Conservation (phyloP, 2,329 filamentous ascomycete species). For the Aspergillus hiratsukae region DNA sequence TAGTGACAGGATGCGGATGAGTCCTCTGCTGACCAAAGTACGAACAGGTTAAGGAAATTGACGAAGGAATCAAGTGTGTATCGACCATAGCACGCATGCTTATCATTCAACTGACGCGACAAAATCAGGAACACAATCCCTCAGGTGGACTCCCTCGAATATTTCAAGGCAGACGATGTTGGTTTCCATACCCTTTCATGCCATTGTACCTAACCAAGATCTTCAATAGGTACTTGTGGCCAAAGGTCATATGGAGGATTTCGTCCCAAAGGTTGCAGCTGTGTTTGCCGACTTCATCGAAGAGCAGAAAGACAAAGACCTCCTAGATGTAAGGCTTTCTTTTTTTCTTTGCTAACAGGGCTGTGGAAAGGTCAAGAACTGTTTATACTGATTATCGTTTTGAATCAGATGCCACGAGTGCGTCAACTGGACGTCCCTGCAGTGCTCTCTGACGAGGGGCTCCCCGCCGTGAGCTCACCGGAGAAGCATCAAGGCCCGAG, state of each 20-base stretch:
- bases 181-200: background rate
- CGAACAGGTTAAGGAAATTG: slow-evolving; percentile 22
- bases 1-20: background rate
- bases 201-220: background rate
- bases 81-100: background rate
- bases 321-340: slow-evolving; percentile 26
- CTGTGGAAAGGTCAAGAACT: background rate
- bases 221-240: slow-evolving; percentile 22
- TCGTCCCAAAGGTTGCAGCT: slow-evolving; percentile 7
- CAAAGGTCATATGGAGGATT: slow-evolving; percentile 15
- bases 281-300: slow-evolving; percentile 24
- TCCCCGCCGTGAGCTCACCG: background rate
- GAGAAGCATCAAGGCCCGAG: slow-evolving; percentile 3
- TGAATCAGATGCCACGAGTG: slow-evolving; percentile 23
- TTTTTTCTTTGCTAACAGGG: background rate
- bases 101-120: background rate
- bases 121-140: slow-evolving; percentile 6
- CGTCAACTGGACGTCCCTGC: slow-evolving; percentile 20
- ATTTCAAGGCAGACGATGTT: slow-evolving; percentile 21
- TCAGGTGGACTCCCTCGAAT: slow-evolving; percentile 15
- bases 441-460: slow-evolving; percentile 5
- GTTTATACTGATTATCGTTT: background rate
- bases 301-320: slow-evolving; percentile 25
- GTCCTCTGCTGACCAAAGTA: slow-evolving; percentile 2
- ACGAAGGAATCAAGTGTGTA: slow-evolving; percentile 19